Evolutionary conservation across 495 filamentous ascomycete genomes (phyloP), one percentile per base, ranked within the genome.

Genomic region (Tuber borchii): DNA sequence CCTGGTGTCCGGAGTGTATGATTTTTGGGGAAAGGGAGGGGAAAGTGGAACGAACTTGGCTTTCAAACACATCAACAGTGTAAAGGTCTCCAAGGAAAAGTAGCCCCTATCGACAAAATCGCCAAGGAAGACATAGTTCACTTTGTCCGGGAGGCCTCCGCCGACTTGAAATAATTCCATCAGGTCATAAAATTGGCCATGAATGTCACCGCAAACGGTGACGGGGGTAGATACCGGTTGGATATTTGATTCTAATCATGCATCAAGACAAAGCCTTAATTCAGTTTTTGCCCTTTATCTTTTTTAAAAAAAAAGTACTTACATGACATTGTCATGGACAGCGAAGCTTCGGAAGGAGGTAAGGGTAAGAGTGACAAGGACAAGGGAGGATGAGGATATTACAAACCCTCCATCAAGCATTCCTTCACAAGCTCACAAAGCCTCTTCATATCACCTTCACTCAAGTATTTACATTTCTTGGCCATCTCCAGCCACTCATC

Each of bases 351-450:
- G 31, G 56, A 17, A 61, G 51, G 51, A 65, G 56, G n/a, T 26
- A n/a, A 5, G 22, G 20, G 20, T 37, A 69, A 44, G 51, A 45
- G n/a, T 44, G 22, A 19, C 70, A 76, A 43, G 40, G 39, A 4
- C 39, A 40, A 40, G 39, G 39, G 34, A 71, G 17, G 22, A 34
- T 45, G 42, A 44, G 39, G 26, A 51, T 19, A 40, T 19, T 45
- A 71, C 70, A 42, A 40, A 42, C 70, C 39, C 87, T 65, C 56
- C 56, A 65, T 65, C 56, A 65, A 65, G 12, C 56, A 65, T 85
- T 98, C 96, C 87, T 99, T 99, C 76, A 97, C 95, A 76, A 97
- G 96, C 86, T 99, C 95, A 85, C 95, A 99, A 26, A 99, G 88
- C 84, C 96, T 92, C 86, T 99, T 99, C 95, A 99, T 99, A 81